phyloP scores from a whole-genome alignment of 2,329 filamentous ascomycete species.

The Niveomyces coronatus region DNA sequence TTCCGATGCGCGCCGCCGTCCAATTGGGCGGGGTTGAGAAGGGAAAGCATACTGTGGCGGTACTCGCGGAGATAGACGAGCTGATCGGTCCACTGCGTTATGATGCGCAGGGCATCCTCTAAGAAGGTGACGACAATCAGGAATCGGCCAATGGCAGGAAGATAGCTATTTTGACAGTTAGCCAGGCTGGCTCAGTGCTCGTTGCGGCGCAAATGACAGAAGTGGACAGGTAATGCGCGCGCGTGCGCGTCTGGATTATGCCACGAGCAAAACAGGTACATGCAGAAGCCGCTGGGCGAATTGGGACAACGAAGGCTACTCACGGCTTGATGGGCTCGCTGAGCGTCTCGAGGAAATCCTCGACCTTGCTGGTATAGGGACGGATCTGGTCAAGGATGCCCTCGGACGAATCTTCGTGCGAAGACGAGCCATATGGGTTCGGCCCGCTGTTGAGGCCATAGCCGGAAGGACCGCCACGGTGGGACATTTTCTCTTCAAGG shows the following conservation, averaged over 20 bases:
- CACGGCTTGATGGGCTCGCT: slow-evolving; percentile 93
- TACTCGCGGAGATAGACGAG: slow-evolving; percentile 87
- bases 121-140: slow-evolving; percentile 97
- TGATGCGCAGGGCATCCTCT: slow-evolving; percentile 89
- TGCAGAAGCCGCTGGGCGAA: background rate
- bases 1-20: too few relatives aligned
- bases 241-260: background rate
- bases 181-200: slow-evolving; percentile 2
- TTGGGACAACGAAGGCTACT: slow-evolving; percentile 16
- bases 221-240: background rate
- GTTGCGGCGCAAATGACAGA: background rate
- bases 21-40: background rate
- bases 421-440: slow-evolving; percentile 52
- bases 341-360: slow-evolving; percentile 79
- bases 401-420: slow-evolving; percentile 50
- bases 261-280: too few relatives aligned
- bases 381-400: slow-evolving; percentile 69
- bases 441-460: slow-evolving; percentile 73
- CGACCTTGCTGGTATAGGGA: slow-evolving; percentile 95
- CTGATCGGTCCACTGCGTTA: slow-evolving; percentile 97
- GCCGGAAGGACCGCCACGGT: slow-evolving; percentile 61
- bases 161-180: slow-evolving; percentile 49
- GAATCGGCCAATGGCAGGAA: slow-evolving; percentile 92
- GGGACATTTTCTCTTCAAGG: slow-evolving; percentile 22
- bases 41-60: slow-evolving; percentile 63